phyloP scores from a whole-genome alignment of 1,284 basidiomycete species.

The Irpex lacteus region DNA sequence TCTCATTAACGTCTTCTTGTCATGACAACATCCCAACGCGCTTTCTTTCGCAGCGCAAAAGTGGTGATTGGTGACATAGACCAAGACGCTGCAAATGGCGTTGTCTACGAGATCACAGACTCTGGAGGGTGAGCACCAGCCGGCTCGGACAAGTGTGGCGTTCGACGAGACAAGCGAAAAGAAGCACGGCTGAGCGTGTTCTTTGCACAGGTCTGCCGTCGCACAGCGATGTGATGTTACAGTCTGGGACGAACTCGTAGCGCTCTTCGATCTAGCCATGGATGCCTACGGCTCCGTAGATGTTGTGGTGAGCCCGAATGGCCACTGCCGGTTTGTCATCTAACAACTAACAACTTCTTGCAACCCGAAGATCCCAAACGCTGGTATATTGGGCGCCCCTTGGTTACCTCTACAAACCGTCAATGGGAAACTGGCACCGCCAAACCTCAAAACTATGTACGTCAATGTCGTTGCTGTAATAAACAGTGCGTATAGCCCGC shows the following conservation, averaged over 20 bases:
- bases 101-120: constrained; percentile 39
- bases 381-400: constrained; percentile 44
- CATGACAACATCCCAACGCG: not conserved
- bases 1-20: not conserved
- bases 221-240: constrained; percentile 49
- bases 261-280: constrained; percentile 50
- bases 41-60: constrained; percentile 40
- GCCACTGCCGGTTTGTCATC: not conserved
- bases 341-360: not conserved
- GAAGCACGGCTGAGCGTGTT: not conserved
- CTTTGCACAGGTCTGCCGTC: constrained; percentile 37
- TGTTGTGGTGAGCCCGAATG: constrained; percentile 38
- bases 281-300: constrained; percentile 46
- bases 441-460: constrained; percentile 43
- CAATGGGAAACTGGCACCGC: constrained; percentile 42
- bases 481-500: constrained; percentile 39
- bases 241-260: constrained; percentile 52
- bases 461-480: constrained; percentile 51
- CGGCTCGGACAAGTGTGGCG: no score
- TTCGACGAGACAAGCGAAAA: not conserved
- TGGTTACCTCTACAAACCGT: constrained; percentile 33
- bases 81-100: constrained; percentile 35
- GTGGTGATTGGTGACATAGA: constrained; percentile 55
- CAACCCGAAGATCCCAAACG: constrained; percentile 47
- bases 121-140: constrained; percentile 41